Evolutionary conservation across 768 basidiomycete species (phyloP).

Genomic region (Mycena indigotica): DNA sequence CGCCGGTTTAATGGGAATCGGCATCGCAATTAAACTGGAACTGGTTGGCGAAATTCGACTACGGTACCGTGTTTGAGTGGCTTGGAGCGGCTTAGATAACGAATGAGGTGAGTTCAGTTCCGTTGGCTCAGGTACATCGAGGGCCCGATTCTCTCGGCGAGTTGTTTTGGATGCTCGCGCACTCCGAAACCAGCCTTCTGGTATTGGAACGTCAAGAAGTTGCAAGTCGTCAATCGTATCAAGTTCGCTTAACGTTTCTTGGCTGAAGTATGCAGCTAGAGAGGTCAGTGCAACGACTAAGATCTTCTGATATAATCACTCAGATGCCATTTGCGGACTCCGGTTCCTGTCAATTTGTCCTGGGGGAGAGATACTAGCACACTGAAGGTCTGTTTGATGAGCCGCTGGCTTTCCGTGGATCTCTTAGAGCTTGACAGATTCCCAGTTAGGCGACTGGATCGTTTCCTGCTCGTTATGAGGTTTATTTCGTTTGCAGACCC

Average conservation of each 20-base stretch:
- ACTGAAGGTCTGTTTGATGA: conserved; percentile 85
- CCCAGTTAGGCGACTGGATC: conserved; percentile 22
- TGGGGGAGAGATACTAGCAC: conserved; percentile 68
- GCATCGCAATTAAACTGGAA: conserved; percentile 4
- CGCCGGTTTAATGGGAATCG: conserved; percentile 13
- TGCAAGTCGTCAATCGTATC: conserved; percentile 72
- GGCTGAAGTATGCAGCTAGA: conserved; percentile 83
- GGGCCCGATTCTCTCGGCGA: conserved; percentile 48
- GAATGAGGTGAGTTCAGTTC: conserved; percentile 12
- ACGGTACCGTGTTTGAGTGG: conserved; percentile 24
- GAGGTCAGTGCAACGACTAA: conserved; percentile 32
- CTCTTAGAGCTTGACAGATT: conserved; percentile 39
- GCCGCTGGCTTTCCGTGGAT: conserved; percentile 57
- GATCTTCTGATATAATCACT: conserved; percentile 49
- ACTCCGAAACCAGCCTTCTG: conserved; percentile 78
- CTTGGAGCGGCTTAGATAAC: conserved; percentile 3
- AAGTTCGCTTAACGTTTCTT: conserved; percentile 70
- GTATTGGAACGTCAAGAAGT: conserved; percentile 65
- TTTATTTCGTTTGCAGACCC: conserved; percentile 10
- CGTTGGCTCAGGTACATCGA: conserved; percentile 12
- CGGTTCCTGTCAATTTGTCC: conserved; percentile 52
- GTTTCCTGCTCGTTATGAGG: conserved; percentile 22
- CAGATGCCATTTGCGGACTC: conserved; percentile 80
- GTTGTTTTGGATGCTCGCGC: conserved; percentile 72
- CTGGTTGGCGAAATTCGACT: conserved; percentile 12